Conservation (phyloP, 805 yeast genomes). For the Kuraishia hungarica region DNA sequence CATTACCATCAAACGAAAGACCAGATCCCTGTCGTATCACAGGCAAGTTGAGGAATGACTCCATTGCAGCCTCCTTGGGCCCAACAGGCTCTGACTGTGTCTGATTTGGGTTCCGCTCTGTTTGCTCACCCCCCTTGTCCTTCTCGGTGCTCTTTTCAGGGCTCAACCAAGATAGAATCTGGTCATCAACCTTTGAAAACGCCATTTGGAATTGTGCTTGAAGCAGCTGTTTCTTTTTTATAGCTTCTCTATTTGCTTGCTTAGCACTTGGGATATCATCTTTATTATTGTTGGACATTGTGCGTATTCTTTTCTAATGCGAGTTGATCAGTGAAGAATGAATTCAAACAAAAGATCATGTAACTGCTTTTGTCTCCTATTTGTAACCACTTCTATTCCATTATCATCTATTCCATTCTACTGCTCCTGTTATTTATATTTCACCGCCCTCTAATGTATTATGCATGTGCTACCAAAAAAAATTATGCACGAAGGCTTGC, state of each 20-base stretch:
- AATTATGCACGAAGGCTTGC: background rate
- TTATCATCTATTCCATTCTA: too few relatives aligned
- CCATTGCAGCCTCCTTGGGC: constrained; percentile 1
- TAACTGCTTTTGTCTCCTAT: too few relatives aligned
- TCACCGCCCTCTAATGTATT: background rate
- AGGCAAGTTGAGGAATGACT: constrained; percentile 7
- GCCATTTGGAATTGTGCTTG: constrained; percentile 32
- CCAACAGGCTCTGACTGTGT: background rate
- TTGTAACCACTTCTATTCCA: too few relatives aligned
- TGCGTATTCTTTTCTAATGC: too few relatives aligned
- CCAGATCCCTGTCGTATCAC: constrained; percentile 10
- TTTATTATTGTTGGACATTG: background rate
- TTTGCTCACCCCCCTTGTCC: too few relatives aligned
- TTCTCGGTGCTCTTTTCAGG: background rate
- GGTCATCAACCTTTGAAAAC: constrained; percentile 19
- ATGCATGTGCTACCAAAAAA: background rate
- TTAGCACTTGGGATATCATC: background rate
- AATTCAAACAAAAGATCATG: too few relatives aligned
- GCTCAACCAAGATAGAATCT: constrained; percentile 23
- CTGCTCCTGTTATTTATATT: too few relatives aligned
- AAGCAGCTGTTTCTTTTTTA: constrained; percentile 31
- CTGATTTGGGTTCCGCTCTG: too few relatives aligned
- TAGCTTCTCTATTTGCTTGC: constrained; percentile 21
- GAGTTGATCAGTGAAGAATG: background rate
- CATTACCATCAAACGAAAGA: background rate